Evolutionary conservation across 2,329 filamentous ascomycete genomes (phyloP), one percentile per base, ranked within the genome.

Genomic region (Trichoderma afroharzianum): DNA sequence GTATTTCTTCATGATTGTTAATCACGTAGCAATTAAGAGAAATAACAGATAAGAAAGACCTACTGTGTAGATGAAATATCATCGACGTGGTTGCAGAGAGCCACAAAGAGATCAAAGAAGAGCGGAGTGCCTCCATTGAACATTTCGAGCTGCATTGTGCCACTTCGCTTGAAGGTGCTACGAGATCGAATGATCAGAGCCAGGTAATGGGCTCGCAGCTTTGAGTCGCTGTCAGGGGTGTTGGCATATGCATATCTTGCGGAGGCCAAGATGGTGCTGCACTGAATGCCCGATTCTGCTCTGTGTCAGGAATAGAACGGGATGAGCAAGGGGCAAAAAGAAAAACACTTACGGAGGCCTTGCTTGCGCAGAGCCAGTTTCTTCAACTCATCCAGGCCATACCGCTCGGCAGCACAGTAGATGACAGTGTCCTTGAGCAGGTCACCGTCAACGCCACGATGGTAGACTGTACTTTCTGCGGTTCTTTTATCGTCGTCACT

Each of bases 91-190:
- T 97, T 97, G 82, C 93, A 94, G 82, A 97, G 89, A 21, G 95
- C 94, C 64, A 97, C 95, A 80, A 97, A 98, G 58, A 97, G 85
- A 79, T 97, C 95, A 79, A 97, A 98, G 84, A 97, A 97, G 72
- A 97, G 85, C 78, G 92, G 88, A 1, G 86, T 92, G 68, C 93
- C 93, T 32, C 95, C 95, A 73, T 90, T 89, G 80, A 92, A 92
- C 94, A 98, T 97, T 84, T 97, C 94, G 76, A 93, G 89, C 83
- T 97, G 95, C 94, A 97, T 97, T 4, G 94, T 97, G 69, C 94
- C 94, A 81, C 94, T 97, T 70, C 93, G 88, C 86, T 97, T 97
- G 83, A 98, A 97, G 2, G 93, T 97, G 78, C 89, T 88, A 75
- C 95, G 89, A 76, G 92, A 93, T 75, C 94, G 91, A 79, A 97